These are phyloP conservation scores for Lasiosphaeria ovina DNA, from an alignment of 495 filamentous ascomycete species.

Conservation along the genomic window DNA sequence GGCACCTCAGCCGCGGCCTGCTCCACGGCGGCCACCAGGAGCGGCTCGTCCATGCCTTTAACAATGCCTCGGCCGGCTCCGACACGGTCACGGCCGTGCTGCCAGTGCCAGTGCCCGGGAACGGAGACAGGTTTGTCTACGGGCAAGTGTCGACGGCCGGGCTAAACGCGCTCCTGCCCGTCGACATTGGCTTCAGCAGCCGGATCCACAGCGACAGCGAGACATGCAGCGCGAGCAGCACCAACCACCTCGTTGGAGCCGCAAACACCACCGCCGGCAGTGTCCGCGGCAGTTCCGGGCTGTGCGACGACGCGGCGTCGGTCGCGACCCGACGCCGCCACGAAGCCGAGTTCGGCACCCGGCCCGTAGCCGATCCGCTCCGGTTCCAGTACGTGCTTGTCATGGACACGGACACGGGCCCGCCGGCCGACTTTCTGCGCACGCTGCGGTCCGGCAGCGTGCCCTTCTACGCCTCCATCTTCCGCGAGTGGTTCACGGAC, in stretches of 20 bases:
- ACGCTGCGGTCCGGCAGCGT: constrained; percentile 62
- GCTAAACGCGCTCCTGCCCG: constrained; percentile 37
- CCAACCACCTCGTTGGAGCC: too few species aligned
- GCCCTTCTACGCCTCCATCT: constrained; percentile 63
- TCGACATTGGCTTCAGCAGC: constrained; percentile 48
- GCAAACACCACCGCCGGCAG: neutral
- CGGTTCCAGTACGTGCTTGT: constrained; percentile 56
- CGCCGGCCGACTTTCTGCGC: constrained; percentile 62
- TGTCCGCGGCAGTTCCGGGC: neutral
- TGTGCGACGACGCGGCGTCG: neutral
- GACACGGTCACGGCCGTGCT: constrained; percentile 41
- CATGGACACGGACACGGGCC: constrained; percentile 68
- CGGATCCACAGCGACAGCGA: constrained; percentile 43
- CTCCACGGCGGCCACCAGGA: constrained; percentile 49
- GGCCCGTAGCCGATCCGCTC: constrained; percentile 38
- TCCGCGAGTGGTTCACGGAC: constrained; percentile 73
- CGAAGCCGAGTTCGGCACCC: neutral
- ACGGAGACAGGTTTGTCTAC: constrained; percentile 33
- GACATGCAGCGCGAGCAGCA: constrained; percentile 8
- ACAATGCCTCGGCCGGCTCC: constrained; percentile 41
- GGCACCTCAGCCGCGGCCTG: constrained; percentile 31
- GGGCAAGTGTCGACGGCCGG: constrained; percentile 29
- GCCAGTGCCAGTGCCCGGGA: constrained; percentile 19
- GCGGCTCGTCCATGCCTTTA: constrained; percentile 60
- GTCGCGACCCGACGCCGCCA: neutral